Conservation (phyloP, 1,284 basidiomycete genomes). For the Naganishia sp. region DNA sequence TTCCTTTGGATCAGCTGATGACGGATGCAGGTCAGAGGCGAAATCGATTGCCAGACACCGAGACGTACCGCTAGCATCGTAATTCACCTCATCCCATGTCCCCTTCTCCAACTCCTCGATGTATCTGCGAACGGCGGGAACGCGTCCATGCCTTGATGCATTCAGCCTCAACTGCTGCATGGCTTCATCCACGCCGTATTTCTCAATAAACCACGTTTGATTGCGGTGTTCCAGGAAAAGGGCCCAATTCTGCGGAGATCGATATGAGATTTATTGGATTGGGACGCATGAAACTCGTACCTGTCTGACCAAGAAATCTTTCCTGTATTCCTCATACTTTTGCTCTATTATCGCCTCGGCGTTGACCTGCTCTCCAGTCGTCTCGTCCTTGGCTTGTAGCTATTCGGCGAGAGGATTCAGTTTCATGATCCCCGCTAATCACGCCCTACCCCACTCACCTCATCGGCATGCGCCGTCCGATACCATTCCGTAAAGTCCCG, state of each 20-base stretch:
- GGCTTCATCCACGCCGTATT: slow-evolving; percentile 76
- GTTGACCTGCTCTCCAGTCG: slow-evolving; percentile 73
- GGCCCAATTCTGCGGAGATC: slow-evolving; percentile 62
- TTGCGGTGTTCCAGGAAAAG: slow-evolving; percentile 89
- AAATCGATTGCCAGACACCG: background rate
- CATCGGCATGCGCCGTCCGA: slow-evolving; percentile 71
- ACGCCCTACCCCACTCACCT: slow-evolving; percentile 58
- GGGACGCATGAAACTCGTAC: slow-evolving; percentile 57
- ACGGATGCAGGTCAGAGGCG: background rate
- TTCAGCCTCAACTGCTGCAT: slow-evolving; percentile 68
- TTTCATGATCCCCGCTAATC: slow-evolving; percentile 33
- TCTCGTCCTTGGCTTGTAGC: slow-evolving; percentile 37
- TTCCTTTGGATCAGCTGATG: slow-evolving; percentile 16
- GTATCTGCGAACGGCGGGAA: slow-evolving; percentile 69
- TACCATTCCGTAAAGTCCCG: slow-evolving; percentile 92
- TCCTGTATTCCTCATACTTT: slow-evolving; percentile 84
- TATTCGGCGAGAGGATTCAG: background rate
- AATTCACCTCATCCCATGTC: slow-evolving; percentile 69
- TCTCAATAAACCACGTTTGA: slow-evolving; percentile 91
- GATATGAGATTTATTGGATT: slow-evolving; percentile 30
- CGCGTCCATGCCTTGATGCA: slow-evolving; percentile 78
- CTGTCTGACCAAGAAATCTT: slow-evolving; percentile 79
- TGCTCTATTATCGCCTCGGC: slow-evolving; percentile 56
- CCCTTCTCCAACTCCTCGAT: slow-evolving; percentile 75
- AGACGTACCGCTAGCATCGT: slow-evolving; percentile 47